Base-by-base conservation (phyloP, 305 asterid genomes). In the Fraxinus platypoda region DNA sequence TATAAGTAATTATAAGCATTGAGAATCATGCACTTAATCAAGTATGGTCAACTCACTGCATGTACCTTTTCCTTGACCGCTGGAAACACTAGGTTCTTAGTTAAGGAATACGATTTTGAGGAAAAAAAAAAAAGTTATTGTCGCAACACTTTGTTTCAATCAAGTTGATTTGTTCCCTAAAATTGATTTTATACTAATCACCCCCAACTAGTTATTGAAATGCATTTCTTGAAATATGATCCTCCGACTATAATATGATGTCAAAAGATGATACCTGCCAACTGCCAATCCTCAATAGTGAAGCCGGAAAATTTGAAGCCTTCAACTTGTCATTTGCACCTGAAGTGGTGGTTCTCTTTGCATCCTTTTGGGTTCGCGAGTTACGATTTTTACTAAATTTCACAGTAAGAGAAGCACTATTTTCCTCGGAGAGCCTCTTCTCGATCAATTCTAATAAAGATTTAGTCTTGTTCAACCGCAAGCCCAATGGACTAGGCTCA, bases 401-500 rank as follows among this genome's bases (percentile, higher is more conserved):
- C 82, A 82, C 77, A 17, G 80, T 74, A 19, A 31, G 13, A 57
- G 87, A 80, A 64, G 85, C 77, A 73, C 78, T 78, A 78, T 74
- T 81, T 82, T 88, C 89, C 59, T 88, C 86, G 13, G 97, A 87
- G 82, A 95, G 91, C 81, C 80, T 87, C 94, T 82, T 91, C 81
- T 93, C 95, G 82, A 95, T 94, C 86, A 95, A 87, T 34, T 93
- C 96, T 89, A 91, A 75, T 77, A 94, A 81, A 1, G 97, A 94
- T 12, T 92, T 95, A 81, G 90, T 91, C 92, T 93, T 93, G 37
- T 86, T 89, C 82, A 94, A 91, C 85, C 87, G 82, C 90, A 94
- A 90, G 49, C 98, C 98, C 89, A 94, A 82, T 68, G 98, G 98
- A 84, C 97, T 88, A 43, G 97, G 97, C 86, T 93, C 98, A 83